Evolutionary conservation across 768 basidiomycete genomes (phyloP), one percentile per base, ranked within the genome.

Genomic region (Leccinum fibrillosum): DNA sequence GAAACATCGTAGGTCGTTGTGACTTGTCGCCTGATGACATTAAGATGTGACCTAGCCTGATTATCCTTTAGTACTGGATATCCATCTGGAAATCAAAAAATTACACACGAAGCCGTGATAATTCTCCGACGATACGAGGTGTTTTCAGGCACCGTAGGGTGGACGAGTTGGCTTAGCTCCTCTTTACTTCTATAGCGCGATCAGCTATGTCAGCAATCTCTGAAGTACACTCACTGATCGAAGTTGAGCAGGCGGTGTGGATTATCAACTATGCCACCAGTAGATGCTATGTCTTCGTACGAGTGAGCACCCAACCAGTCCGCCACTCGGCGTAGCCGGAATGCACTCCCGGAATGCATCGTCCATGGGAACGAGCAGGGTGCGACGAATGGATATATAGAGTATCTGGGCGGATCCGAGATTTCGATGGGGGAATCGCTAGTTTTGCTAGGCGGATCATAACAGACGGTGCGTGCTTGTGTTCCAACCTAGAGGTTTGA

Each of bases 331-430:
- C 88, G 80, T 49, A 88, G 66, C 51, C 90, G 79, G 66, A 87
- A 88, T 26, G 78, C 72, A 57, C 75, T 73, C 39, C 74, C 73
- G 10, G 75, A 60, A 21, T 72, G 72, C 62, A 78, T 72, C 39
- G 74, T 80, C 78, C 82, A 84, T 7, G 80, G 78, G 37, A 82
- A 68, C 10, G 79, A 66, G 15, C 76, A 80, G 11, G 81, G 74
- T 1, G 82, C 72, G 6, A 82, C 63, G 65, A 89, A 89, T 0
- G 90, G 90, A 69, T 85, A 92, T 39, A 89, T 62, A n/a, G 86
- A 80, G 67, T 88, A 90, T 17, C 66, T 66, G 30, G 72, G 68
- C 4, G 74, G 70, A 49, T 74, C 74, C n/a, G 71, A 52, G 5
- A 67, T 57, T n/a, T 66, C 64, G 39, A 70, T 50, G 3, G 72